phyloP scores from a whole-genome alignment of 2,329 filamentous ascomycete genomes.

The Aureobasidium mangrovei region DNA sequence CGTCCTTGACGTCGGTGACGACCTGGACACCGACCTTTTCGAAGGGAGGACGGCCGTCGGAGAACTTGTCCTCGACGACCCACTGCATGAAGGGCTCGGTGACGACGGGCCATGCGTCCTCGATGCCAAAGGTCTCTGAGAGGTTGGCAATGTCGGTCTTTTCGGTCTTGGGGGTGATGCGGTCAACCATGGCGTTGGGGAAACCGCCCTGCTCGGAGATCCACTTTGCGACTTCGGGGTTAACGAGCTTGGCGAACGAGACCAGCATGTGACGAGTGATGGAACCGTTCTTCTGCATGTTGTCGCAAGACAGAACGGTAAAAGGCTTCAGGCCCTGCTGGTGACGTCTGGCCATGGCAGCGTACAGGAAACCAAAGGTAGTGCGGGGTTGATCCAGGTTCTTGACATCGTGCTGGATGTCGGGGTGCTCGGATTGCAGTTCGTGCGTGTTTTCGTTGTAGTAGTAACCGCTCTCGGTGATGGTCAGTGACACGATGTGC shows the following conservation, averaged over 20 bases:
- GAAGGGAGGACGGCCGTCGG: conserved; percentile 43
- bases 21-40: conserved; percentile 47
- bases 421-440: conserved; percentile 40
- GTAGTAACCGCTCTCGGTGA: conserved; percentile 50
- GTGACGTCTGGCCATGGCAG: conserved; percentile 40
- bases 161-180: conserved; percentile 45
- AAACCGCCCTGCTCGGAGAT: conserved; percentile 41
- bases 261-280: conserved; percentile 46
- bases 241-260: conserved; percentile 41
- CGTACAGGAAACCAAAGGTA: conserved; percentile 47
- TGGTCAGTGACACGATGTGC: conserved; percentile 47
- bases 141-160: conserved; percentile 38
- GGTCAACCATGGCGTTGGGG: conserved; percentile 50
- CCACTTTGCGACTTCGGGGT: conserved; percentile 43
- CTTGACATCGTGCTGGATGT: conserved; percentile 43
- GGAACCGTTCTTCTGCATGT: conserved; percentile 50
- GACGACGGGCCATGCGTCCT: conserved; percentile 46
- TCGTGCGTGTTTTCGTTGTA: conserved; percentile 51
- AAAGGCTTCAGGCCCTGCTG: conserved; percentile 42
- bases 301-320: conserved; percentile 48
- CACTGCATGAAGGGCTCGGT: conserved; percentile 50
- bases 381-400: conserved; percentile 38
- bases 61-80: conserved; percentile 47
- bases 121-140: conserved; percentile 38
- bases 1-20: conserved; percentile 42